Evolutionary conservation across 371 early-diverging fungal genomes (phyloP).

Genomic region (Entomophthora muscae): DNA sequence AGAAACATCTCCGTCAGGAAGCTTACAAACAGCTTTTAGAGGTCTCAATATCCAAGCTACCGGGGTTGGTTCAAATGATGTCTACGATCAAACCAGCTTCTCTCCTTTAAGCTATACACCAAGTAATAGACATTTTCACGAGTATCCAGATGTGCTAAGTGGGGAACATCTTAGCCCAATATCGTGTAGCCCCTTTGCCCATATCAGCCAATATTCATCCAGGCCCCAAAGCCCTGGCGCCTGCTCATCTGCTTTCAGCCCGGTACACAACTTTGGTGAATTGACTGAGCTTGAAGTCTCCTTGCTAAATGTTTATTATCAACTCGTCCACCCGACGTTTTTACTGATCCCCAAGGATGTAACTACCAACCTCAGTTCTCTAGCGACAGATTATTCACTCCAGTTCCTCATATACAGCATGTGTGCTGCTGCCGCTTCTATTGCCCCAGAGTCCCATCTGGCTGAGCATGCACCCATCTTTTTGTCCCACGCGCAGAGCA

Average conservation of each 20-base stretch:
- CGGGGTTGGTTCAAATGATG: background rate
- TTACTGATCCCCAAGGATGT: background rate
- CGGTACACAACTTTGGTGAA: background rate
- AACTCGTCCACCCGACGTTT: background rate
- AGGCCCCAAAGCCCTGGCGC: background rate
- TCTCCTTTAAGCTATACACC: background rate
- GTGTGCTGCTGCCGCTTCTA: constrained; percentile 5
- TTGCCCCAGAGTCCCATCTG: background rate
- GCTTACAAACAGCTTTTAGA: background rate
- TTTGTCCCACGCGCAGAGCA: background rate
- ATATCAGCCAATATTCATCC: background rate
- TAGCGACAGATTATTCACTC: background rate
- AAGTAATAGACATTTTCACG: background rate
- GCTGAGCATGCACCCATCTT: background rate
- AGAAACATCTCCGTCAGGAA: background rate
- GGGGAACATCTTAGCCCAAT: background rate
- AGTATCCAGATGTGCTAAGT: background rate
- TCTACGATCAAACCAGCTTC: background rate
- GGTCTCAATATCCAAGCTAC: background rate
- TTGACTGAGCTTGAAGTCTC: background rate
- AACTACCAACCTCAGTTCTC: background rate
- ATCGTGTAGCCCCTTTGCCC: background rate
- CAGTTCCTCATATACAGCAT: constrained; percentile 4
- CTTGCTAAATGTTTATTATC: background rate
- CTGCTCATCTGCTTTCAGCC: background rate